phyloP scores from a whole-genome alignment of 2,329 filamentous ascomycete species.

The Bipolaris gigantea region DNA sequence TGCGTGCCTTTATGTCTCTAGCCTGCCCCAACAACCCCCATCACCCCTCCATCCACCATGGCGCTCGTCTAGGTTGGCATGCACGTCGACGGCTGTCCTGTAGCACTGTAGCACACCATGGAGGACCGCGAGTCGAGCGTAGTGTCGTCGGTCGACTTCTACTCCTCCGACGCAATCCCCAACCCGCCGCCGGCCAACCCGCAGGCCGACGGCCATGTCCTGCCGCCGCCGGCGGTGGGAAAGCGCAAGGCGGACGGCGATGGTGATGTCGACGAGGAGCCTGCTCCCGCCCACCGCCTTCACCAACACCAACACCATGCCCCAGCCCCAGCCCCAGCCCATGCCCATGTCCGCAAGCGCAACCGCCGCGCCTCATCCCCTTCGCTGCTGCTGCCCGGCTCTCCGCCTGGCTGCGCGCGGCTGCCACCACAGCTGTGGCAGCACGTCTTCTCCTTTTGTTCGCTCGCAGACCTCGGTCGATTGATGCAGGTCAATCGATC shows the following conservation, averaged over 20 bases:
- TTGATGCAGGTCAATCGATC: constrained; percentile 68
- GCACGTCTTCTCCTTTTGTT: constrained; percentile 67
- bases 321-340: constrained; percentile 4
- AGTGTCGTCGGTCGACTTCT: constrained; percentile 44
- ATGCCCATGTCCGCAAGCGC: constrained; percentile 37
- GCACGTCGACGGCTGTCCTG: constrained; percentile 17
- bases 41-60: constrained; percentile 18
- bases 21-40: constrained; percentile 19
- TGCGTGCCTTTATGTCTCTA: constrained; percentile 33
- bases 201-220: constrained; percentile 8
- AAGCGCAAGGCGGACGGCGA: constrained; percentile 45
- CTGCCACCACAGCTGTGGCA: constrained; percentile 70
- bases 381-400: constrained; percentile 15
- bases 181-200: constrained; percentile 9
- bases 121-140: constrained; percentile 39
- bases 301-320: constrained; percentile 6
- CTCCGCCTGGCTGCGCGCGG: constrained; percentile 36
- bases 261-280: constrained; percentile 4
- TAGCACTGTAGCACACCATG: constrained; percentile 33
- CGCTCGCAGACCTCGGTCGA: constrained; percentile 64
- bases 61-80: constrained; percentile 37
- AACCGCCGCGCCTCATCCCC: constrained; percentile 26
- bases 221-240: constrained; percentile 7
- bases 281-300: constrained; percentile 3
- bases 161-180: constrained; percentile 32